Base-by-base conservation (phyloP, 768 basidiomycete genomes). In the Trametes sanguinea region DNA sequence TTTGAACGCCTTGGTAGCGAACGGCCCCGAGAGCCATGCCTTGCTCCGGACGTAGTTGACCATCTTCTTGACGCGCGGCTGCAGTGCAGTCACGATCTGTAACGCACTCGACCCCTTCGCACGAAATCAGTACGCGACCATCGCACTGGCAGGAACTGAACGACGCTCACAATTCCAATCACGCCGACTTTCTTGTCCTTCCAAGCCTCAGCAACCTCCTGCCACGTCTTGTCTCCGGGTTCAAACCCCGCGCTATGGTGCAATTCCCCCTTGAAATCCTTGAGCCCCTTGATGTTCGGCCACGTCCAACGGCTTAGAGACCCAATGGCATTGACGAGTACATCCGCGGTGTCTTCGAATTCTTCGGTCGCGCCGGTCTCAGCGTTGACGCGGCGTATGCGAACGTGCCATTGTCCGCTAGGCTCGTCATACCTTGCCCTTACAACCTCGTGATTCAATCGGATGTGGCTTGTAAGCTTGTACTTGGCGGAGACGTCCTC, bases 211-310 rank as follows among this genome's bases (percentile, higher is more conserved):
- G 80, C 77, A 14, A 76, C 80, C 10, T 80, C 79, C 67, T 78
- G 69, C 80, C 79, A 81, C 5, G 67, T 66, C 45, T 69, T 69
- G n/a, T 67, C 65, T 11, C 64, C 65, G 22, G 75, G 74, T 14
- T 83, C 80, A 84, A 87, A 88, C 2, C 80, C 69, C 0, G 87
- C 88, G n/a, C 83, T 85, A 65, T 91, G 89, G 1, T 86, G 72
- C 13, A 88, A 70, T 51, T 74, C 77, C 3, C 88, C 89, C 62
- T 80, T 74, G 72, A 85, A 90, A 7, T 71, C 74, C 14, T 83
- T 72, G 30, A 88, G 69, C 3, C 86, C 87, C 9, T 76, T 70
- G 46, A 89, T 87, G 45, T 85, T 80, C 3, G 88, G 89, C 88
- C 86, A 89, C 30, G 78, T 76, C 86, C 86, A 88, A 5, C 83